Evolutionary conservation across 768 basidiomycete species (phyloP), one percentile per base, ranked within the genome.

Genomic region (Boletus insuetus): DNA sequence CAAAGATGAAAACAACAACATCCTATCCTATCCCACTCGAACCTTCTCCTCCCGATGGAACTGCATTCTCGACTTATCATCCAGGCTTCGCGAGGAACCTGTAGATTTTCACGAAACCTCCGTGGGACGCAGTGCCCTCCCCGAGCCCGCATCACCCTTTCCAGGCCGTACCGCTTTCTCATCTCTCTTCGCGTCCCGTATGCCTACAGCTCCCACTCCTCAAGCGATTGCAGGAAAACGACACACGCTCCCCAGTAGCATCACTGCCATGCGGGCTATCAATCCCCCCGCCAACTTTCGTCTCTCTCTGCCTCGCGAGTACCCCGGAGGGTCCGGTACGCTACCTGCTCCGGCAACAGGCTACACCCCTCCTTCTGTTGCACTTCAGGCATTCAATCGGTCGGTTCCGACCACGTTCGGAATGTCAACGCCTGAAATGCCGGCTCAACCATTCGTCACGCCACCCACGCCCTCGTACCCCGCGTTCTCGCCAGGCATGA

Each of bases 1-100:
- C 39, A 60, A 59, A 9, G 58, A 50, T 40, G 61, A 57, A 46
- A 61, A 64, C 31, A 11, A 39, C 14, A 44, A 61, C 6, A 22
- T 34, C 35, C 22, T 65, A 8, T 58, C 67, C 1, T 91, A 85
- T 60, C 91, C 89, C 0, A 91, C 94, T 9, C 75, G 73, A 13
- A 77, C 83, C 0, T 97, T 94, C 69, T 82, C 85, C 0, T 94
- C 94, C 1, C 77, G 86, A 31, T 97, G 94, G 94, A 96, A 92
- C 60, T 94, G 92, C 60, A 76, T 91, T 2, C 82, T 97, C 19
- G 91, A 95, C 68, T 77, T 97, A n/a, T 73, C 81, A 2, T 64
- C 79, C 3, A 69, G 63, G 47, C 62, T 60, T 20, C 60, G 32
- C 32, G 59, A 70, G 56, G 59, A 62, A 59, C 58, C 62, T 42